phyloP scores from a whole-genome alignment of 2,329 filamentous ascomycete genomes.

The Penicillium vulpinum region DNA sequence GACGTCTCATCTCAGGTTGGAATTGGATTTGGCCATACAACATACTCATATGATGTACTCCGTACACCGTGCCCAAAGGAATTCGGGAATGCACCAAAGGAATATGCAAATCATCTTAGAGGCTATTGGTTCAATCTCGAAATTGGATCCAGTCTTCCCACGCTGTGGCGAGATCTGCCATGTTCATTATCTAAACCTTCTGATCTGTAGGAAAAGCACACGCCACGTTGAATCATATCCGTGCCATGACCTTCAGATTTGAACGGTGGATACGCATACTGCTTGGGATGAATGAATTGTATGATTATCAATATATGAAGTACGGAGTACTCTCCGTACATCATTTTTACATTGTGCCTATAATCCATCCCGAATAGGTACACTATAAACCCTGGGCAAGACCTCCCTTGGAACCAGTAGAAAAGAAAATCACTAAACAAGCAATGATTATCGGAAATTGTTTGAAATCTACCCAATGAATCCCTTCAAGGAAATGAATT shows the following conservation, averaged over 20 bases:
- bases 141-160: background rate
- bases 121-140: background rate
- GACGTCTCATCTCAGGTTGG: background rate
- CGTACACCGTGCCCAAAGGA: background rate
- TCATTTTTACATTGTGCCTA: background rate
- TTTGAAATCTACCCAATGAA: background rate
- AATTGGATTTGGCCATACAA: background rate
- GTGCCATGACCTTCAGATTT: too few relatives aligned
- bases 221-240: background rate
- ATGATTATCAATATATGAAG: background rate
- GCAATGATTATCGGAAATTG: background rate
- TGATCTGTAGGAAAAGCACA: background rate
- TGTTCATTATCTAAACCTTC: background rate
- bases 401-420: background rate
- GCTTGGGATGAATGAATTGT: background rate
- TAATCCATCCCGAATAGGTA: background rate
- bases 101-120: slow-evolving; percentile 2
- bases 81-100: background rate
- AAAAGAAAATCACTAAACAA: background rate
- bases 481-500: too few relatives aligned
- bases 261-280: background rate
- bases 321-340: too few relatives aligned
- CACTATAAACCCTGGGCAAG: background rate
- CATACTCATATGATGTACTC: background rate
- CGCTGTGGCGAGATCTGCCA: background rate